Evolutionary conservation across 2,329 filamentous ascomycete species (phyloP).

Genomic region (Fusarium sp.): DNA sequence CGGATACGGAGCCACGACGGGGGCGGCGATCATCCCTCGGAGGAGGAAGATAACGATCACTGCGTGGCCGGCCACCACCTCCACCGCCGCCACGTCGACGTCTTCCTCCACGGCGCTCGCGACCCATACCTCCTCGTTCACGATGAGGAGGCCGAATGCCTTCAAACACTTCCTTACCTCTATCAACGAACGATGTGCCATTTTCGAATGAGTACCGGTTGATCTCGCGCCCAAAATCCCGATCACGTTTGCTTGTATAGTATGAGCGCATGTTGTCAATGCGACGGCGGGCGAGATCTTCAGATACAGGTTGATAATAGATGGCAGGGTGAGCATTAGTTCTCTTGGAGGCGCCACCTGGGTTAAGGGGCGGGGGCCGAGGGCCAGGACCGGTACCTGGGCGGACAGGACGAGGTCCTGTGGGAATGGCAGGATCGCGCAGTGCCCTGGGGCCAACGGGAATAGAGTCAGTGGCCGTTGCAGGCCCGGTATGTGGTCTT

Average conservation of each 20-base stretch:
- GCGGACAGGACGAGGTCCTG: conserved; percentile 55
- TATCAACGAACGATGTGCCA: conserved; percentile 73
- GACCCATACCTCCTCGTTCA: conserved; percentile 51
- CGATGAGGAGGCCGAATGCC: conserved; percentile 70
- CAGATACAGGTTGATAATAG: conserved; percentile 67
- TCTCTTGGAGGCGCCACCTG: conserved; percentile 42
- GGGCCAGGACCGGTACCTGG: conserved; percentile 47
- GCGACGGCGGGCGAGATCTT: conserved; percentile 72
- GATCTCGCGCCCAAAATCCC: conserved; percentile 61
- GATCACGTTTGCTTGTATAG: conserved; percentile 56
- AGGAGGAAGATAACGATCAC: conserved; percentile 51
- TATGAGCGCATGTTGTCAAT: conserved; percentile 66
- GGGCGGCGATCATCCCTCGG: conserved; percentile 25
- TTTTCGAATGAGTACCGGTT: conserved; percentile 81
- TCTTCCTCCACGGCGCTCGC: conserved; percentile 49
- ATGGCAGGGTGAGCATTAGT: conserved; percentile 59
- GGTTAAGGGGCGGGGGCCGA: conserved; percentile 33
- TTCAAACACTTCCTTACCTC: conserved; percentile 75
- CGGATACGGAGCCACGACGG: conserved; percentile 19
- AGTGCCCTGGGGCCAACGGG: conserved; percentile 52
- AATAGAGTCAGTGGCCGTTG: conserved; percentile 49
- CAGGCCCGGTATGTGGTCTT: conserved; percentile 31
- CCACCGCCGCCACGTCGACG: conserved; percentile 48
- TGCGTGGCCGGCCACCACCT: conserved; percentile 42
- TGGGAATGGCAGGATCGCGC: conserved; percentile 39